Percentiles rank a stretch among this genome's conserved stretches.
These are phyloP conservation scores for Aureobasidium namibiae DNA, from an alignment of 2,329 filamentous ascomycete species.

Conservation along the genomic window DNA sequence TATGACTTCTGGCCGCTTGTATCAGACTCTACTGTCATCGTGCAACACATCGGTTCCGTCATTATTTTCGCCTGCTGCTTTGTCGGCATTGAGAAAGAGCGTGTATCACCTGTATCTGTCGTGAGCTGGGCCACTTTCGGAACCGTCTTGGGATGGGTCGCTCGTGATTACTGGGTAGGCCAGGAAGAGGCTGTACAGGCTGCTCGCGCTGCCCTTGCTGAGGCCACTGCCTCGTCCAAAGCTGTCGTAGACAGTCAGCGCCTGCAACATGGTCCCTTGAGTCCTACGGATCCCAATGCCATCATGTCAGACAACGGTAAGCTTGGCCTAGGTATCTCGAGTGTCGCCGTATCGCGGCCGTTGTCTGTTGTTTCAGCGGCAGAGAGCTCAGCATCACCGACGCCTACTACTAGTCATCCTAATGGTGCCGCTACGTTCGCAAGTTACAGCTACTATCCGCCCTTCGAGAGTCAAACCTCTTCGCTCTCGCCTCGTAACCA, in stretches of 20 bases:
- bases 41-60: constrained; percentile 93
- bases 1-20: constrained; percentile 98
- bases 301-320: constrained; percentile 12
- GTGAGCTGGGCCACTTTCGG: constrained; percentile 76
- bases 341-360: neutral
- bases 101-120: constrained; percentile 82
- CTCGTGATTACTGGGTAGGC: constrained; percentile 88
- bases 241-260: constrained; percentile 2
- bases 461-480: constrained; percentile 27
- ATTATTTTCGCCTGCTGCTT: constrained; percentile 94
- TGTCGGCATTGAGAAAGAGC: constrained; percentile 76
- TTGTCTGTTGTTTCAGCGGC: neutral
- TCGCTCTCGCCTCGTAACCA: constrained; percentile 49
- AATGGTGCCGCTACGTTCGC: constrained; percentile 36
- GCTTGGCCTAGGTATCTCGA: constrained; percentile 15
- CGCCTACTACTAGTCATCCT: constrained; percentile 18
- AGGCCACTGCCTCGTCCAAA: constrained; percentile 15
- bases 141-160: constrained; percentile 77
- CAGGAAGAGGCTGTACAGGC: constrained; percentile 50
- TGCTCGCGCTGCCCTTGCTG: constrained; percentile 14
- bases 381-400: constrained; percentile 13
- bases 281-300: neutral
- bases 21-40: constrained; percentile 88
- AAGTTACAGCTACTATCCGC: constrained; percentile 25
- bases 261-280: neutral